Conservation (phyloP, 352 stramenopile genomes). For the Globisporangium polare region DNA sequence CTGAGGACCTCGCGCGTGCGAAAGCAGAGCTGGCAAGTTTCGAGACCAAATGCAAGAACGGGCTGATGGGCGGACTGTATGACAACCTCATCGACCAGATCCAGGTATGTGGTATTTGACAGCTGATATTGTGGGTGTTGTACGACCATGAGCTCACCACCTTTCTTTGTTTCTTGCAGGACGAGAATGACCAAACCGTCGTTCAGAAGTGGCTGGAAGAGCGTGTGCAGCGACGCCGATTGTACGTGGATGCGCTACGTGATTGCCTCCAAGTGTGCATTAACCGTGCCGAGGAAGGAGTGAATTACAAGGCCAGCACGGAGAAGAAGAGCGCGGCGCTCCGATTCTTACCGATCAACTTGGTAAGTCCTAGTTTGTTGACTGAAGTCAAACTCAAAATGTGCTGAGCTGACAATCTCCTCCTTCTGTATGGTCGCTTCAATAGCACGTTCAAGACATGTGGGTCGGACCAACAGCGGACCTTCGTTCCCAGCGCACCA, state of each 20-base stretch:
- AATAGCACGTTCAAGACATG: slow-evolving; percentile 77
- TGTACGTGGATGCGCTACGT: slow-evolving; percentile 64
- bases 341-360: slow-evolving; percentile 76
- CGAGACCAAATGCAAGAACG: slow-evolving; percentile 62
- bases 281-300: slow-evolving; percentile 53
- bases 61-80: slow-evolving; percentile 55
- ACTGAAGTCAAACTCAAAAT: neutral
- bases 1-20: slow-evolving; percentile 47
- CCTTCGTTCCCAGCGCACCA: slow-evolving; percentile 58
- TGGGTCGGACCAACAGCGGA: slow-evolving; percentile 71
- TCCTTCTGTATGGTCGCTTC: neutral
- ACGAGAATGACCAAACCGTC: slow-evolving; percentile 69
- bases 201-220: slow-evolving; percentile 74
- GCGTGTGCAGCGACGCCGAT: slow-evolving; percentile 52
- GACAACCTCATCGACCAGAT: slow-evolving; percentile 88
- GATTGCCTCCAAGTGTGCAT: slow-evolving; percentile 73
- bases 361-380: slow-evolving; percentile 27
- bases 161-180: slow-evolving; percentile 17
- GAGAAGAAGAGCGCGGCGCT: slow-evolving; percentile 77
- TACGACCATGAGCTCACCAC: neutral
- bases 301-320: slow-evolving; percentile 82
- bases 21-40: slow-evolving; percentile 48
- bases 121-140: neutral
- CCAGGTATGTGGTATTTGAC: slow-evolving; percentile 20
- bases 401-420: neutral